These are phyloP conservation scores for Stachybotrys chartarum DNA, from an alignment of 2,329 filamentous ascomycete species.

Conservation along the genomic window DNA sequence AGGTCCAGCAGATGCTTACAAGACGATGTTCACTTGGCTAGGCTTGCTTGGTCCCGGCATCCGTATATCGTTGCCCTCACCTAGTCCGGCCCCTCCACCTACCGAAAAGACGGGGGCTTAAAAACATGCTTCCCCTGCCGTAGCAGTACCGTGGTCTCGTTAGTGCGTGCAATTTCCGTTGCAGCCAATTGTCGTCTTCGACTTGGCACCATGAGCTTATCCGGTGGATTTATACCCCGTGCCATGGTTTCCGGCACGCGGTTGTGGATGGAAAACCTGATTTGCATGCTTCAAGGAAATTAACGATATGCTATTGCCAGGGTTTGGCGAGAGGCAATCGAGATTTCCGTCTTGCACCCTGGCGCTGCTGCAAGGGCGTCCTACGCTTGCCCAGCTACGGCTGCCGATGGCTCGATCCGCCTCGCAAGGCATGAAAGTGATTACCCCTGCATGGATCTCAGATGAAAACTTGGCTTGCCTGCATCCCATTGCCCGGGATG, in stretches of 20 bases:
- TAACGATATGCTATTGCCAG: not conserved
- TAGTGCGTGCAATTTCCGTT: no score
- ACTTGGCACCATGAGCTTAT: not conserved
- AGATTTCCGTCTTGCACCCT: not conserved
- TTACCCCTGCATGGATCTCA: not conserved
- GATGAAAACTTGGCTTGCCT: not conserved
- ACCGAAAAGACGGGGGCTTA: no score
- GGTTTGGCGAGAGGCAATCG: not conserved
- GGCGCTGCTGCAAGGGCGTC: not conserved
- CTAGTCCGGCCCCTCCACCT: no score
- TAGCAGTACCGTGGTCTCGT: no score
- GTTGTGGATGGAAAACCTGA: not conserved
- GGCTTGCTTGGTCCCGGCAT: no score
- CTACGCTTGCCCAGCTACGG: not conserved
- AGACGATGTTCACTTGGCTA: not conserved
- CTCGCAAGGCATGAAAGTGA: not conserved
- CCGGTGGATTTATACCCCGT: not conserved
- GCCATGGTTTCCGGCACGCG: not conserved
- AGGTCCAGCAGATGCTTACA: not conserved
- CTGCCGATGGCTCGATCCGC: not conserved
- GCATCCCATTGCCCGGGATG: not conserved
- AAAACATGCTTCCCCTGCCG: no score
- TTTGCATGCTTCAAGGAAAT: slow-evolving; percentile 1
- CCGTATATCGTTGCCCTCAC: no score
- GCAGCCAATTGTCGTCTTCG: not conserved